A percentile compares a stretch with the other conserved stretches of the same genome.
Evolutionary conservation across 441 rosid species (phyloP).

Genomic region (Hura crepitans): DNA sequence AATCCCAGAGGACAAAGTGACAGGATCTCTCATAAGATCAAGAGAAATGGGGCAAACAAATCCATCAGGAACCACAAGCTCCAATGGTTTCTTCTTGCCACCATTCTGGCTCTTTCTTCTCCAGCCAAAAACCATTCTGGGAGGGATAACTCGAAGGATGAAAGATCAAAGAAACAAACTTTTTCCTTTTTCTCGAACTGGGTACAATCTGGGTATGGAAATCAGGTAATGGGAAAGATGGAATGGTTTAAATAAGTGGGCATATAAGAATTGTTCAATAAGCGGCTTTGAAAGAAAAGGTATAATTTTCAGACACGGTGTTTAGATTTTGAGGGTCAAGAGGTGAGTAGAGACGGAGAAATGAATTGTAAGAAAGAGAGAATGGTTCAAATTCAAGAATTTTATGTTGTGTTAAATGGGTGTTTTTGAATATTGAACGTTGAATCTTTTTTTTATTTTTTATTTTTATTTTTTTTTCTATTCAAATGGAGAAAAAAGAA

Average conservation of each 20-base stretch:
- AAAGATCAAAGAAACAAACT: too few species aligned
- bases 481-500: too few species aligned
- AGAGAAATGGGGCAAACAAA: slow-evolving; percentile 53
- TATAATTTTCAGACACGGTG: slow-evolving; percentile 16
- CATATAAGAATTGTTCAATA: too few species aligned
- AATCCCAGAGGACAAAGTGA: slow-evolving; percentile 51
- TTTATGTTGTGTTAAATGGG: neutral
- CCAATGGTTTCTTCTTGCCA: slow-evolving; percentile 12
- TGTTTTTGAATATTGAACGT: slow-evolving; percentile 42
- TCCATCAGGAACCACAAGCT: slow-evolving; percentile 37
- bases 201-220: too few species aligned
- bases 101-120: slow-evolving; percentile 22
- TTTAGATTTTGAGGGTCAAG: slow-evolving; percentile 24
- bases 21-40: slow-evolving; percentile 54
- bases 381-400: slow-evolving; percentile 30
- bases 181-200: too few species aligned
- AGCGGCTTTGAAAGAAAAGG: too few species aligned
- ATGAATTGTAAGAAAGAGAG: neutral
- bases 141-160: neutral
- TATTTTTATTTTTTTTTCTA: neutral
- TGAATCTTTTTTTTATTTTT: slow-evolving; percentile 19
- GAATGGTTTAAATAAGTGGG: too few species aligned
- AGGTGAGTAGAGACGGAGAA: neutral
- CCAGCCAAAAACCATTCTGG: slow-evolving; percentile 42
- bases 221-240: too few species aligned